phyloP scores from a whole-genome alignment of 495 filamentous ascomycete species.

The Penicillium manginii region DNA sequence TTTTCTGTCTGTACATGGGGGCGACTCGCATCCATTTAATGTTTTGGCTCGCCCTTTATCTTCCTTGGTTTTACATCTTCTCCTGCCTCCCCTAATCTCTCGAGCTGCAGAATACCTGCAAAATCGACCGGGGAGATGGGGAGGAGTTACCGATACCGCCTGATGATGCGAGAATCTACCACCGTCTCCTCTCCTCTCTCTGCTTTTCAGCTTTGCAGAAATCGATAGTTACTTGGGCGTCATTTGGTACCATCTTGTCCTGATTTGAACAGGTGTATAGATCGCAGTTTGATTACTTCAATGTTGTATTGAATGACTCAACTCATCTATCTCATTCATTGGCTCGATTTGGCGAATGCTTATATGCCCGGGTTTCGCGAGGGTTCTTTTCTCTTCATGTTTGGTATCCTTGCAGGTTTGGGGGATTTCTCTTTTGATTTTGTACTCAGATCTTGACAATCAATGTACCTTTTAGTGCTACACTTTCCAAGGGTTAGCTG shows the following conservation, averaged over 20 bases:
- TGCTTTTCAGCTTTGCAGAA: slow-evolving; percentile 1
- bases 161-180: neutral
- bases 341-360: neutral
- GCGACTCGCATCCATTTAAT: slow-evolving; percentile 4
- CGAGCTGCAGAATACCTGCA: neutral
- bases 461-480: slow-evolving; percentile 30
- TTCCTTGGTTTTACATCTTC: neutral
- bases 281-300: slow-evolving; percentile 8
- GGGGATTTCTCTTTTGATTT: slow-evolving; percentile 18
- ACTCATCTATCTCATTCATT: neutral
- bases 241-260: slow-evolving; percentile 10
- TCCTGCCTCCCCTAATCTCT: neutral
- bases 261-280: slow-evolving; percentile 3
- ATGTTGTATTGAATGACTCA: slow-evolving; percentile 4
- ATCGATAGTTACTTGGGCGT: neutral
- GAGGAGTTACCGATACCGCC: neutral
- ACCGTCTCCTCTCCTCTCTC: neutral
- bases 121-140: neutral
- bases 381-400: slow-evolving; percentile 12
- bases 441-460: slow-evolving; percentile 29
- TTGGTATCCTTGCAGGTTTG: slow-evolving; percentile 17
- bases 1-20: slow-evolving; percentile 5
- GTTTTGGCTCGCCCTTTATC: slow-evolving; percentile 3
- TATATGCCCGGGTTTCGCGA: slow-evolving; percentile 8
- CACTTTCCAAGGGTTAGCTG: neutral